Evolutionary conservation across 148 eudicot species (phyloP), one percentile per base, ranked within the genome.

Genomic region (Limonium bicolor): DNA sequence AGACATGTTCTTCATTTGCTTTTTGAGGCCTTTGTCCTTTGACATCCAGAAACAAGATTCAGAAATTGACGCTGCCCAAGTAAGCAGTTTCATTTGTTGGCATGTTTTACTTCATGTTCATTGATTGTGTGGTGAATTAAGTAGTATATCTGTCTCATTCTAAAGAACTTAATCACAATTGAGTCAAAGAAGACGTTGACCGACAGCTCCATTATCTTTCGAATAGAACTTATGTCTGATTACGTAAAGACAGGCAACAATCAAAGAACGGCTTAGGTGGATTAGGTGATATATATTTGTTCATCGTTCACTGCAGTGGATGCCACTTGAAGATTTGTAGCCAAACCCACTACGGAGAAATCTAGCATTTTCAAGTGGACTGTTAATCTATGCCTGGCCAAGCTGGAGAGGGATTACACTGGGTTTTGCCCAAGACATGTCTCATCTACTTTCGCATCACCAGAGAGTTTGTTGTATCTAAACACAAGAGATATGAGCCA

Each of bases 31-130:
- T 17, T 41, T 61, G 32, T 81, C 95, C 31, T 86, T 75, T 36
- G 51, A 61, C 59, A 74, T 86, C 63, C 76, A 81, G 58, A 68
- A 27, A 65, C 95, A 86, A 60, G 95, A 74, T 33, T 44, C 60
- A 30, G 95, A 86, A 66, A 86, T 86, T 42, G 93, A 74, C 56
- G 87, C 71, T 16, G 83, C 81, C 48, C 74, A 80, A 82, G 94
- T 84, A 71, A 34, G 25, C 48, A 9, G 21, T 17, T 6, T 22
- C 8, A 18, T n/a, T 26, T 38, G 27, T 8, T 29, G 7, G 10
- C 43, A 20, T 25, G 34, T n/a, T n/a, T n/a, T 28, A 6, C 9
- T 4, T 29, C 36, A 29, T 7, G 17, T 5, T 1, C 15, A 6
- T 13, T 11, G 15, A 11, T 19, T 36, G 20, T 19, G 7, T 4